Percentiles rank a stretch among this genome's conserved stretches.
Evolutionary conservation across 73 alveolate species (phyloP).

Genomic region (Tetrahymena elliotti): DNA sequence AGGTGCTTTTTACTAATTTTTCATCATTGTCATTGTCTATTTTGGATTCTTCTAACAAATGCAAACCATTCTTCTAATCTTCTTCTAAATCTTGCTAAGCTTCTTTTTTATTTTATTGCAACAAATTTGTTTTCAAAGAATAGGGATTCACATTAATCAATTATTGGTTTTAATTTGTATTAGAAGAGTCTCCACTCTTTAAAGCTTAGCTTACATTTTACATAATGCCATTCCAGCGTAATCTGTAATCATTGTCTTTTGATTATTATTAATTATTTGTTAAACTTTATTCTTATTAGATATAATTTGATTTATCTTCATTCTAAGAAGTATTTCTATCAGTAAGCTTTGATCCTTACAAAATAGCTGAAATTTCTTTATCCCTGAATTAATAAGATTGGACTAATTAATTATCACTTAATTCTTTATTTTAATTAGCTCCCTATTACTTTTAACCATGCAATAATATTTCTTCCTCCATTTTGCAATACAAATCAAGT

Average conservation of each 20-base stretch:
- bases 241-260: not conserved
- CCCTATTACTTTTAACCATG: not conserved
- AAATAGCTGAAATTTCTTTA: not conserved
- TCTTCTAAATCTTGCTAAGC: not conserved
- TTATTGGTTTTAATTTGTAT: not conserved
- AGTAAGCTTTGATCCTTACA: not conserved
- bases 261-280: not conserved
- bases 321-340: not conserved
- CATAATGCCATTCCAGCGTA: not conserved
- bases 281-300: not conserved
- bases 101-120: not conserved
- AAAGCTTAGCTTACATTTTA: not conserved
- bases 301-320: not conserved
- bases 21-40: not conserved
- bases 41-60: not conserved
- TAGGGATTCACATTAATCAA: not conserved
- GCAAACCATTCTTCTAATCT: not conserved
- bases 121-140: not conserved
- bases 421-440: not conserved
- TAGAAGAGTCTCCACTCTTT: not conserved
- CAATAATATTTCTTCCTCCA: not conserved
- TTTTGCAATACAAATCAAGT: not conserved
- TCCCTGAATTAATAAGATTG: not conserved
- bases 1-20: not conserved
- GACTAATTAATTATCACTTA: not conserved